Evolutionary conservation across 2,329 filamentous ascomycete species (phyloP).

Genomic region (Paecilomyces sp.): DNA sequence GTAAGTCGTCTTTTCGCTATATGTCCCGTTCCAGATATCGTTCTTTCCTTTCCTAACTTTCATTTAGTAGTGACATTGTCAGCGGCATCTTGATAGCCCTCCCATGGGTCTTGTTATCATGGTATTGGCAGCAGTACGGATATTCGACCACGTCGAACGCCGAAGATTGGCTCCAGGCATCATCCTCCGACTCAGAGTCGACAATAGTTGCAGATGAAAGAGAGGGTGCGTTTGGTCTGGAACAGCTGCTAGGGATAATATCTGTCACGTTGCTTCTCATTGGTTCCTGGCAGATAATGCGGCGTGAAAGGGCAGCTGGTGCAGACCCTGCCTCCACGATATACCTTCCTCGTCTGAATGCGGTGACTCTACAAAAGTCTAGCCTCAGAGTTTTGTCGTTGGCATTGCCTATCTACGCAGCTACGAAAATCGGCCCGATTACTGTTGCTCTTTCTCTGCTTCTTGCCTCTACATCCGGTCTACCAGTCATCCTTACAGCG

Average conservation of each 20-base stretch:
- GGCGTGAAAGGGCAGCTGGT: slow-evolving; percentile 7
- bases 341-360: slow-evolving; percentile 4
- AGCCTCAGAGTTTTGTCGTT: slow-evolving; percentile 33
- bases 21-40: neutral
- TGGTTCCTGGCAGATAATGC: slow-evolving; percentile 18
- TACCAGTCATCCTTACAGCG: slow-evolving; percentile 23
- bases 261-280: slow-evolving; percentile 25
- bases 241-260: slow-evolving; percentile 10
- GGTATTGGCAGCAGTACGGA: slow-evolving; percentile 23
- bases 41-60: slow-evolving; percentile 14
- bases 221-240: neutral
- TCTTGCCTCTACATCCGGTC: slow-evolving; percentile 38
- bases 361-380: slow-evolving; percentile 11
- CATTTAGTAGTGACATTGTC: slow-evolving; percentile 38
- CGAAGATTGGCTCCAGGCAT: slow-evolving; percentile 2
- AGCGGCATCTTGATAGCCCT: slow-evolving; percentile 39
- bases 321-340: neutral
- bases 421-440: slow-evolving; percentile 48
- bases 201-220: neutral
- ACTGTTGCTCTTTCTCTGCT: slow-evolving; percentile 47
- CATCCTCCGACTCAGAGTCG: slow-evolving; percentile 4
- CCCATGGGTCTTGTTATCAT: slow-evolving; percentile 31
- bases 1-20: slow-evolving; percentile 8
- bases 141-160: slow-evolving; percentile 5
- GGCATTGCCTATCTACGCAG: slow-evolving; percentile 49